A percentile compares a stretch with the other conserved stretches of the same genome.
These are phyloP conservation scores for Alternaria sp. DNA, from an alignment of 2,329 filamentous ascomycete species.

Conservation along the genomic window DNA sequence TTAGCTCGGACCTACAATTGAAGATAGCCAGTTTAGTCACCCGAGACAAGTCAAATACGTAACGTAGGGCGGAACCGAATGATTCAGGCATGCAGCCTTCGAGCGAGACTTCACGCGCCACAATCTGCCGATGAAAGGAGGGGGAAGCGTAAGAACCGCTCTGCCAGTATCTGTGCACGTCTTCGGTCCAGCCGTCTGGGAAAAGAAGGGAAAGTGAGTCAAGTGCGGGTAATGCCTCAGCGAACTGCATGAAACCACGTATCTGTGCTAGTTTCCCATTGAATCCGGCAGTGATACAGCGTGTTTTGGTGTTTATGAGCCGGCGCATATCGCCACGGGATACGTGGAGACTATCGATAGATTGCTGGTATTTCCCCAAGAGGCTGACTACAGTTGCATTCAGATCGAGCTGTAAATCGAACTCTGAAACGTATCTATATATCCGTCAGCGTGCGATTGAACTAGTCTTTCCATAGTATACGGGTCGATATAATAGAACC, in stretches of 20 bases:
- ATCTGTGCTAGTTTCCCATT: neutral
- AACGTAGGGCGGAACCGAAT: neutral
- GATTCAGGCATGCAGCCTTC: conserved; percentile 7
- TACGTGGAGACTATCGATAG: neutral
- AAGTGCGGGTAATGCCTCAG: conserved; percentile 2
- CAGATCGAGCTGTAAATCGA: neutral
- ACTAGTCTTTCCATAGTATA: too few species aligned
- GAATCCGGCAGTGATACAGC: neutral
- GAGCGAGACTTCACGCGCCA: neutral
- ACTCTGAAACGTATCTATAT: neutral
- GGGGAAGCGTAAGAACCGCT: neutral
- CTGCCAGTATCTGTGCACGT: neutral
- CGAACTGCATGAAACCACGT: neutral
- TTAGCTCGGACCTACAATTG: neutral
- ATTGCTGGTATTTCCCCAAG: neutral
- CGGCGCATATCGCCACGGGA: neutral
- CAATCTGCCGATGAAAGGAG: neutral
- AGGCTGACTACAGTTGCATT: neutral
- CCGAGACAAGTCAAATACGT: conserved; percentile 10
- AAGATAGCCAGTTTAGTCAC: conserved; percentile 12
- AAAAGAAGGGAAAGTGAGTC: conserved; percentile 11
- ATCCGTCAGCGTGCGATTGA: neutral
- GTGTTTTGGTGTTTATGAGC: neutral
- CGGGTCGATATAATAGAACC: too few species aligned
- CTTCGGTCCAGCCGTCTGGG: neutral